phyloP scores from a whole-genome alignment of 495 filamentous ascomycete species.

The Immersiella caudata region DNA sequence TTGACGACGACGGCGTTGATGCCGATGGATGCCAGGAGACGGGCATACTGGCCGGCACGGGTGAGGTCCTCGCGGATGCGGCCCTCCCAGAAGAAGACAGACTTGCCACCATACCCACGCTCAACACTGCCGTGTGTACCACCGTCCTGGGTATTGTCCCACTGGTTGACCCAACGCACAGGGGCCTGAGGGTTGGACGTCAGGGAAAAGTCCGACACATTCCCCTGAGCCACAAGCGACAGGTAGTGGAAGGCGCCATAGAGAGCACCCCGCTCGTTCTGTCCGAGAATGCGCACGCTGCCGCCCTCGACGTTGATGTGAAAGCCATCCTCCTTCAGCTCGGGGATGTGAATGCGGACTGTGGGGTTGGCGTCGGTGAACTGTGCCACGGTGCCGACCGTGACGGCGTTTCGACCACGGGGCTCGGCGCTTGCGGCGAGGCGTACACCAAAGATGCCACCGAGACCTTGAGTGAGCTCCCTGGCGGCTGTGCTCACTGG shows the following conservation, averaged over 20 bases:
- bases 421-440: slow-evolving; percentile 39
- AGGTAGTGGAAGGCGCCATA: slow-evolving; percentile 74
- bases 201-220: slow-evolving; percentile 57
- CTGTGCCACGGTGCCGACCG: slow-evolving; percentile 60
- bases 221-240: slow-evolving; percentile 63
- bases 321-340: slow-evolving; percentile 65
- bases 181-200: slow-evolving; percentile 61
- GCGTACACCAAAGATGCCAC: slow-evolving; percentile 54
- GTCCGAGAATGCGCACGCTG: slow-evolving; percentile 61
- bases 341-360: slow-evolving; percentile 34
- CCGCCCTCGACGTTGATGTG: slow-evolving; percentile 54
- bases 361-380: slow-evolving; percentile 42
- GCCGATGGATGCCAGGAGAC: slow-evolving; percentile 66
- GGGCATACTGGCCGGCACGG: slow-evolving; percentile 64
- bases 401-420: slow-evolving; percentile 41
- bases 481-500: slow-evolving; percentile 61
- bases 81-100: slow-evolving; percentile 68
- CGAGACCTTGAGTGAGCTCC: slow-evolving; percentile 62
- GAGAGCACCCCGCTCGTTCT: slow-evolving; percentile 68
- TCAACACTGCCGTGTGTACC: slow-evolving; percentile 59
- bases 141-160: slow-evolving; percentile 65
- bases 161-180: slow-evolving; percentile 73
- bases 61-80: slow-evolving; percentile 58
- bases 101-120: slow-evolving; percentile 68
- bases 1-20: slow-evolving; percentile 71